phyloP scores from a whole-genome alignment of 371 early-diverging fungal genomes.

The Entomophthora muscae region DNA sequence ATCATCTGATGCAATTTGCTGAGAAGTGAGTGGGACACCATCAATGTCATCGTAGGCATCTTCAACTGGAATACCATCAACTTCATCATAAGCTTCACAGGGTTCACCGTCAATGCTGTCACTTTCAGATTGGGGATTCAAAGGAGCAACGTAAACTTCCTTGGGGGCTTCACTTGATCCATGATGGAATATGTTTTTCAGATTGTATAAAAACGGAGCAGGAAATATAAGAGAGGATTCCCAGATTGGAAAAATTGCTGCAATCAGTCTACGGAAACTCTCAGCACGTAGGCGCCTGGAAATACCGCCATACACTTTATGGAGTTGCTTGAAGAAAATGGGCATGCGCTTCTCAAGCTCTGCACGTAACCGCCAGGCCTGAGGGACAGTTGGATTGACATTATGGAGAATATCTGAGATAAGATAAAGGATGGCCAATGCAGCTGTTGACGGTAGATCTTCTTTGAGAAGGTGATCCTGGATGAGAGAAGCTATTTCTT shows the following conservation, averaged over 20 bases:
- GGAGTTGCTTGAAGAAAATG: constrained; percentile 48
- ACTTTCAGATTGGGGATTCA: background rate
- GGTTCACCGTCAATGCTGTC: background rate
- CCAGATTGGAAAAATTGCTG: constrained; percentile 55
- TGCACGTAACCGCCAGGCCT: constrained; percentile 72
- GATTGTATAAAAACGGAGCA: constrained; percentile 33
- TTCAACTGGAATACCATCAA: background rate
- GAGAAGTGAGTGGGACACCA: background rate
- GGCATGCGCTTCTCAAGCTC: constrained; percentile 48
- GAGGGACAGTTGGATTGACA: constrained; percentile 51
- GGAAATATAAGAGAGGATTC: constrained; percentile 80
- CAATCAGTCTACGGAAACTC: constrained; percentile 46
- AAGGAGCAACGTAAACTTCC: background rate
- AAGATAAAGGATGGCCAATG: constrained; percentile 58
- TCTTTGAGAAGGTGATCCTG: constrained; percentile 34
- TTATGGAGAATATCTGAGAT: constrained; percentile 80
- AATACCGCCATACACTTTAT: constrained; percentile 41
- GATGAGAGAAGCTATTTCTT: constrained; percentile 50
- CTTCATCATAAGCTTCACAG: background rate
- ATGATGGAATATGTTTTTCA: constrained; percentile 21
- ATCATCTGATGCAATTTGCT: background rate
- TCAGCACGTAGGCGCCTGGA: constrained; percentile 64
- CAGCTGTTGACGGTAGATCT: constrained; percentile 36
- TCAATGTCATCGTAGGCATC: background rate
- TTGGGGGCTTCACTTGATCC: constrained; percentile 15